phyloP scores from a whole-genome alignment of 2,329 filamentous ascomycete species.

The Falciphora oryzae region DNA sequence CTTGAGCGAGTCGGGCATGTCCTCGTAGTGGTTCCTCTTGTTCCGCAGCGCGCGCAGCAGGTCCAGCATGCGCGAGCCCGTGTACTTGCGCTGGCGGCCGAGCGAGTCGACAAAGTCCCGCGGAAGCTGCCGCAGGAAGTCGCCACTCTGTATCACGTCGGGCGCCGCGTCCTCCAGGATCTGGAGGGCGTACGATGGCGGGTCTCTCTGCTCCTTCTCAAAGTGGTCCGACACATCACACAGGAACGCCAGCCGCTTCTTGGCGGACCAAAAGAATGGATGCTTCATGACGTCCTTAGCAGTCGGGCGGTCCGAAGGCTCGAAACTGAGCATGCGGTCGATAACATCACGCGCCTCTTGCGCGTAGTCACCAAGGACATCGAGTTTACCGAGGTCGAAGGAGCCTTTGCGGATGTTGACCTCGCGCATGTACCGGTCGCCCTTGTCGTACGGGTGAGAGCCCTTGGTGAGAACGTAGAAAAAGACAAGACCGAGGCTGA shows the following conservation, averaged over 20 bases:
- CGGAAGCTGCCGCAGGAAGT: constrained; percentile 74
- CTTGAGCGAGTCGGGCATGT: constrained; percentile 79
- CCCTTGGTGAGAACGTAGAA: constrained; percentile 97
- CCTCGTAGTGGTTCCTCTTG: constrained; percentile 97
- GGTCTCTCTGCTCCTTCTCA: constrained; percentile 83
- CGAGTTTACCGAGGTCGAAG: constrained; percentile 64
- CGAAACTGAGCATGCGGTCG: constrained; percentile 62
- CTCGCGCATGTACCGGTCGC: constrained; percentile 91
- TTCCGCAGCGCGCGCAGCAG: constrained; percentile 84
- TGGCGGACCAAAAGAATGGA: constrained; percentile 92
- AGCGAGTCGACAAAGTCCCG: constrained; percentile 81
- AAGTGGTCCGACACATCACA: constrained; percentile 96
- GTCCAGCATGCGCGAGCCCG: constrained; percentile 75
- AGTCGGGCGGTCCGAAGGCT: constrained; percentile 57
- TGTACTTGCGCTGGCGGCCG: constrained; percentile 94
- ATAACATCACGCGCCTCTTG: constrained; percentile 87
- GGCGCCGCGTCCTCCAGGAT: constrained; percentile 51
- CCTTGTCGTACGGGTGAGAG: constrained; percentile 87
- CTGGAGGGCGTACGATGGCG: constrained; percentile 62
- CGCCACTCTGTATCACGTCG: constrained; percentile 50
- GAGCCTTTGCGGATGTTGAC: constrained; percentile 94
- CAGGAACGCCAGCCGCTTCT: constrained; percentile 86
- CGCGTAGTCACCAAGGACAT: constrained; percentile 74
- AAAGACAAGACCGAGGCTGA: constrained; percentile 95
- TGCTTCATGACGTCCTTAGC: constrained; percentile 80